Evolutionary conservation across 2,329 filamentous ascomycete species (phyloP), one percentile per base, ranked within the genome.

Genomic region (Aspergillus viridinutans): DNA sequence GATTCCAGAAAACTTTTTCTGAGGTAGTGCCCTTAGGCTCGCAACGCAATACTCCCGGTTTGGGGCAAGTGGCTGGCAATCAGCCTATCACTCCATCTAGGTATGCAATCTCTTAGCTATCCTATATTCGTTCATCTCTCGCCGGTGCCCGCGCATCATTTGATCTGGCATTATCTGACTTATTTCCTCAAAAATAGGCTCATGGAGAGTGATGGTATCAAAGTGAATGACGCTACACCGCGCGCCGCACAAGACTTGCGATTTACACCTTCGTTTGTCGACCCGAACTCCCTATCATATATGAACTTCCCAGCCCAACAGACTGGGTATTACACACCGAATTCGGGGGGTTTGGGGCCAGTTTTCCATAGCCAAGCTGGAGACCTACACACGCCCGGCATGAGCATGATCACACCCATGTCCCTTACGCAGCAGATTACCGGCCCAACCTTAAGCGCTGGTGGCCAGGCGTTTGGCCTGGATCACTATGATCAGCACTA

Each of bases 231-330:
- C 69, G 88, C 90, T 21, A 96, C 90, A 3, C 90, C 91, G 4
- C 85, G 89, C 71, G 89, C 87, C 20, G 84, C 88, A 45, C 86
- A 89, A 67, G 92, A 97, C 65, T 94, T 92, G 87, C 85, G 89
- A 63, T 92, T 96, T 69, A 96, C 92, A 2, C 91, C 92, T 3
- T 94, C 92, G 23, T 80, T 96, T 56, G 83, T 97, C 70, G 93
- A 97, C 70, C 86, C 91, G 20, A 91, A 88, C 72, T 89, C 90
- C 29, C 90, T 90, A 72, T 85, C 86, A 25, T 97, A 96, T 74
- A 82, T 85, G 58, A 82, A 83, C 55, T 93, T 96, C 69, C 86
- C 88, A 62, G 90, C 90, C 73, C 89, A 92, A 62, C 84, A 88
- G 49, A 84, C 89, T 17, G 90, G 88, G 14, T 94, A 94, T 74